Conservation (phyloP, 1,284 basidiomycete species). For the Lignosus rhinocerotis region DNA sequence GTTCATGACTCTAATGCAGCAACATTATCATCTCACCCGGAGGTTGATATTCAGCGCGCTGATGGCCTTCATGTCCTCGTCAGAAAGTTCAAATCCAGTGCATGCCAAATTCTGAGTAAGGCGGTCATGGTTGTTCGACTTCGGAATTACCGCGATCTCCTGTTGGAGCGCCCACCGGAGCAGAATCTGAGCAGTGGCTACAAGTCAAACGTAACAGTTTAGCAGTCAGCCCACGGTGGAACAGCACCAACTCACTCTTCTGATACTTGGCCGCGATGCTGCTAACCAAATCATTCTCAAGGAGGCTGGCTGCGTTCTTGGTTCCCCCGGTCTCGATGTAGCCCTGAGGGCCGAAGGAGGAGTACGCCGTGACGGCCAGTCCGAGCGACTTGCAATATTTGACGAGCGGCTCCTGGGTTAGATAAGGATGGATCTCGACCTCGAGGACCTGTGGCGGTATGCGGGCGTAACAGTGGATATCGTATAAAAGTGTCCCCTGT, state of each 20-base stretch:
- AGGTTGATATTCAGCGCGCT: conserved; percentile 63
- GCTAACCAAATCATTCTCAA: conserved; percentile 50
- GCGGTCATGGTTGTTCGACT: conserved; percentile 58
- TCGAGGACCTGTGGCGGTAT: conserved; percentile 74
- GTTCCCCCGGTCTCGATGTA: conserved; percentile 65
- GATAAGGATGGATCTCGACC: conserved; percentile 77
- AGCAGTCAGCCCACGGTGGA: not conserved
- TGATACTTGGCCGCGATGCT: conserved; percentile 50
- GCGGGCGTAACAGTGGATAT: conserved; percentile 71
- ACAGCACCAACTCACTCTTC: conserved; percentile 48
- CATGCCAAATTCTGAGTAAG: conserved; percentile 62
- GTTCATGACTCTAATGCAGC: conserved; percentile 2
- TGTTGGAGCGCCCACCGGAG: conserved; percentile 81
- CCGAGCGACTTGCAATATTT: conserved; percentile 57
- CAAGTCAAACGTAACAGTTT: not conserved
- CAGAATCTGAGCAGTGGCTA: conserved; percentile 63
- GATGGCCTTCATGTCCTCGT: conserved; percentile 61
- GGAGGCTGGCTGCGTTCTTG: conserved; percentile 49
- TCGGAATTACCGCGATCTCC: conserved; percentile 78
- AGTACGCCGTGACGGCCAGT: conserved; percentile 78
- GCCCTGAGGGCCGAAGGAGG: conserved; percentile 73
- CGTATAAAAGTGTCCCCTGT: conserved; percentile 62
- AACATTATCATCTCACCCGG: conserved; percentile 43
- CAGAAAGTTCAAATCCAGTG: conserved; percentile 57
- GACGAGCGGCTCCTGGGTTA: conserved; percentile 68